phyloP scores from a whole-genome alignment of 2,329 filamentous ascomycete genomes.

The Colletotrichum ledebouriae region DNA sequence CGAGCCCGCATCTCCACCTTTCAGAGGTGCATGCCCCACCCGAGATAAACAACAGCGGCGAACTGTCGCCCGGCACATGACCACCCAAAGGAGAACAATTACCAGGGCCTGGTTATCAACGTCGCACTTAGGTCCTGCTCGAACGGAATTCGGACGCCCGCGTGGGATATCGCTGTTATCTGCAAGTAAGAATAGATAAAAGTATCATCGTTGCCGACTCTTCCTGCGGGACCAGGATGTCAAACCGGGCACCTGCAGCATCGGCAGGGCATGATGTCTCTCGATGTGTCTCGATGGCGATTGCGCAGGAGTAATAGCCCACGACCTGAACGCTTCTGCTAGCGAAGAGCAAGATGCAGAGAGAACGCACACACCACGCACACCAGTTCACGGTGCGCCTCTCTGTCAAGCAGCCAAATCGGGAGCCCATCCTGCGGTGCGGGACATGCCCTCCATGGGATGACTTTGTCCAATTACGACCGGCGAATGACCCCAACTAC shows the following conservation, averaged over 20 bases:
- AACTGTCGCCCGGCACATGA: slow-evolving; percentile 29
- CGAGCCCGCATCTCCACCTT: slow-evolving; percentile 22
- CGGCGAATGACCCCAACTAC: slow-evolving; percentile 14
- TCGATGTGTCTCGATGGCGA: background rate
- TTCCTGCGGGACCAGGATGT: slow-evolving; percentile 6
- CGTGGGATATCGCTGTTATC: slow-evolving; percentile 23
- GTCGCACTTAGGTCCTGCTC: slow-evolving; percentile 11
- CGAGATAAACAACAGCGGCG: slow-evolving; percentile 30
- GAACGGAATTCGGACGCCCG: slow-evolving; percentile 17
- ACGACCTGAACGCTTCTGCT: slow-evolving; percentile 3
- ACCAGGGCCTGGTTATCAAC: slow-evolving; percentile 15
- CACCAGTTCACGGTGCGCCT: background rate
- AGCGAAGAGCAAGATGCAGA: slow-evolving; percentile 10
- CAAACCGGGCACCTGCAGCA: slow-evolving; percentile 30
- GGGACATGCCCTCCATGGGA: background rate
- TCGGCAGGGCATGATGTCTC: slow-evolving; percentile 3
- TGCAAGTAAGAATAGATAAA: background rate
- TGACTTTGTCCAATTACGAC: slow-evolving; percentile 28
- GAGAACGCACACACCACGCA: background rate
- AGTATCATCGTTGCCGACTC: background rate
- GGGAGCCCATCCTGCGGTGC: slow-evolving; percentile 19
- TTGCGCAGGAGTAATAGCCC: background rate
- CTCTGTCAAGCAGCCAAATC: slow-evolving; percentile 14
- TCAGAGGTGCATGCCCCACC: slow-evolving; percentile 24
- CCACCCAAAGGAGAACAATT: slow-evolving; percentile 16